Conservation (phyloP, 2,329 filamentous ascomycete species). For the Thermomyces lanuginosus region DNA sequence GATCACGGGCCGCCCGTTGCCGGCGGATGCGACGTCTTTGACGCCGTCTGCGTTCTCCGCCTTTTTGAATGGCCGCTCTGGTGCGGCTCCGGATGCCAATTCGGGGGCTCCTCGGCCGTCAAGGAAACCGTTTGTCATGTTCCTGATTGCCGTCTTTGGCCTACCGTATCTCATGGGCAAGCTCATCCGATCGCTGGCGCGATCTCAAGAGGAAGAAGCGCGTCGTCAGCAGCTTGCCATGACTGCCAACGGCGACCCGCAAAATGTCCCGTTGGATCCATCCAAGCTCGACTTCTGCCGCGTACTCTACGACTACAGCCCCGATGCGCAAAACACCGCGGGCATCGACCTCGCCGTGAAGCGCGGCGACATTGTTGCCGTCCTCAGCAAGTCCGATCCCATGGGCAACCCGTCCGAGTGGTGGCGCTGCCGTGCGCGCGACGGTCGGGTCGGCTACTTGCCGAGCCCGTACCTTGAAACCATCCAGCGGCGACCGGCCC, state of each 20-base stretch:
- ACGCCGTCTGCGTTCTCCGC: slow-evolving; percentile 82
- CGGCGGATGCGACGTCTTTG: slow-evolving; percentile 69
- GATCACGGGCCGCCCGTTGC: slow-evolving; percentile 76
- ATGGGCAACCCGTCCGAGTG: slow-evolving; percentile 85
- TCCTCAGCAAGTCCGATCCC: slow-evolving; percentile 82
- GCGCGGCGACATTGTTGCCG: slow-evolving; percentile 90
- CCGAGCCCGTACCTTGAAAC: slow-evolving; percentile 78
- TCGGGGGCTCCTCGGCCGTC: slow-evolving; percentile 56
- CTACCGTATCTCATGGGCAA: slow-evolving; percentile 96
- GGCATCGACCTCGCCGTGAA: slow-evolving; percentile 81
- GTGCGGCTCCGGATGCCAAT: slow-evolving; percentile 44
- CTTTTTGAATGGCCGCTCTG: slow-evolving; percentile 54
- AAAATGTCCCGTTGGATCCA: slow-evolving; percentile 51
- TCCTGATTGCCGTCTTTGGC: slow-evolving; percentile 84
- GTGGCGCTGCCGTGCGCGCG: slow-evolving; percentile 87
- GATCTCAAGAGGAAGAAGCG: slow-evolving; percentile 65
- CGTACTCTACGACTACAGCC: slow-evolving; percentile 83
- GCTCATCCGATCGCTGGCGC: slow-evolving; percentile 70
- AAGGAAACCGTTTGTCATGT: slow-evolving; percentile 91
- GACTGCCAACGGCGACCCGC: slow-evolving; percentile 33
- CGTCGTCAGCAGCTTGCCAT: slow-evolving; percentile 35
- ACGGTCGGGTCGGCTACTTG: slow-evolving; percentile 81
- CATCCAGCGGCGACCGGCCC: slow-evolving; percentile 40
- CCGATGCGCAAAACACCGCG: slow-evolving; percentile 46
- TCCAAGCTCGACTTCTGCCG: slow-evolving; percentile 93